Evolutionary conservation across 495 filamentous ascomycete species (phyloP), one percentile per base, ranked within the genome.

Genomic region (Geopyxis carbonaria): DNA sequence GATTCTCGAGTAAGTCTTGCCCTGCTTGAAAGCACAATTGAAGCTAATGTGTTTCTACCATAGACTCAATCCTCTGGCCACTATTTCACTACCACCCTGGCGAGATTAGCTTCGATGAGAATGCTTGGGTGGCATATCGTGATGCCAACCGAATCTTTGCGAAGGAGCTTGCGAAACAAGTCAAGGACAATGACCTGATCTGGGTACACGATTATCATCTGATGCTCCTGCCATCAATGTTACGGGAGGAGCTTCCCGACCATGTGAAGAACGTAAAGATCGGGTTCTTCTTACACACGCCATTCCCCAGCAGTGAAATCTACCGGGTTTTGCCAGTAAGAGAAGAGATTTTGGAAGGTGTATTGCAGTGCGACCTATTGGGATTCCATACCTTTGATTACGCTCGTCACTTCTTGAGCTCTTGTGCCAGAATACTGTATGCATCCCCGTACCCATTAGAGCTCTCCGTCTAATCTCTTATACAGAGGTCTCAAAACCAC

Each of bases 191-290:
- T 27, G 80, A 86, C 47, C 56, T 93, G 30, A 76, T 95, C 51
- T 95, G 87, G 87, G 76, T 95, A 0, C 87, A 95, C 56, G 87
- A 95, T 57, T 95, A 93, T 57, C 87, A 95, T 59, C 64, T 93
- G 35, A 87, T 95, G 80, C 70, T 95, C 2, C 62, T 95, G 14
- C 87, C 87, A 0, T 64, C 72, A 41, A 78, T 93, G 71, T 64
- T 95, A 38, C 76, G 87, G 39, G 72, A 89, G 36, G 78, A 83
- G 47, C 64, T 79, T 22, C 68, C 72, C 16, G 60, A 72, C 25
- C 64, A 60, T 25, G 77, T 79, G 51, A 80, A 79, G 58, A 72
- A 78, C 38, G 75, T 91, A 46, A 84, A 84, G 57, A 80, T 95
- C 55, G 87, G 85, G 39, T 93, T 93, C 63, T 93, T 89, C 57